Conservation (phyloP, 129 eudicot genomes). For the Flaveria sonorensis region DNA sequence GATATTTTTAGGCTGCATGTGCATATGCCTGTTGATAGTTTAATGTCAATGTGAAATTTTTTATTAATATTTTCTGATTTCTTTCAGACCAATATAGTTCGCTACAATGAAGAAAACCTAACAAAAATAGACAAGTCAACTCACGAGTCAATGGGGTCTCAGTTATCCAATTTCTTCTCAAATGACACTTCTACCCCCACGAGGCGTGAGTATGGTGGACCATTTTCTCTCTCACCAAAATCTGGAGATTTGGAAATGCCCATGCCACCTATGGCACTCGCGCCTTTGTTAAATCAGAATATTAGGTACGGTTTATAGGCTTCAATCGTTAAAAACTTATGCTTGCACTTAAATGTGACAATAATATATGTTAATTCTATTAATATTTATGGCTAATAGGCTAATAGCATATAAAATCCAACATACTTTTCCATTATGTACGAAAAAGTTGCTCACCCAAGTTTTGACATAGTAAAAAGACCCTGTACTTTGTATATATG, state of each 20-base stretch:
- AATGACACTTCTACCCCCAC: conserved; percentile 34
- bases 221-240: conserved; percentile 45
- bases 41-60: conserved; percentile 9
- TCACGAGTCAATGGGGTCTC: conserved; percentile 42
- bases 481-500: background rate
- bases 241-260: conserved; percentile 74
- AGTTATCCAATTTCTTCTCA: conserved; percentile 39
- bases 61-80: conserved; percentile 10
- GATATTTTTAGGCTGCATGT: background rate
- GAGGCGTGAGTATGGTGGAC: conserved; percentile 41
- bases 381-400: background rate
- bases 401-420: background rate
- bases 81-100: conserved; percentile 80
- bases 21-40: background rate
- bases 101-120: conserved; percentile 68
- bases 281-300: conserved; percentile 60
- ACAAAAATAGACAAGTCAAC: conserved; percentile 55
- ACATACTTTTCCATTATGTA: background rate
- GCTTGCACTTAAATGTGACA: background rate
- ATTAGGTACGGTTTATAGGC: conserved; percentile 50
- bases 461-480: background rate
- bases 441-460: background rate
- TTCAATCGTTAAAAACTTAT: background rate
- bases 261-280: conserved; percentile 92
- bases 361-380: background rate